phyloP scores from a whole-genome alignment of 1,284 basidiomycete species.

The Fomitopsis betulina region DNA sequence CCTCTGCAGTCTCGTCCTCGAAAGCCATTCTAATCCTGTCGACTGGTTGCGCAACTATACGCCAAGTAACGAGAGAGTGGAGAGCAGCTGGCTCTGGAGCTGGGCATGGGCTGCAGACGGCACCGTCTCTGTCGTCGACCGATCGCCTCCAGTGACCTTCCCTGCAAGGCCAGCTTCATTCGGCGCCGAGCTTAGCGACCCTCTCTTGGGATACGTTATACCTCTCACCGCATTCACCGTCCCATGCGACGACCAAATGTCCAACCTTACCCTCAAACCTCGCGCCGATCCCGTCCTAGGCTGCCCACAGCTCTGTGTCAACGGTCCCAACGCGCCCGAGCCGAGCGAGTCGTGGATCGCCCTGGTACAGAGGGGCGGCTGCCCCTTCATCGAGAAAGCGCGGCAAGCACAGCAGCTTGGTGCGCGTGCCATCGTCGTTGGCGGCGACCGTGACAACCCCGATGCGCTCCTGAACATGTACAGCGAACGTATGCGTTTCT shows the following conservation, averaged over 20 bases:
- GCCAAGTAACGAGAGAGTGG: slow-evolving; percentile 17
- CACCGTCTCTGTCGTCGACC: slow-evolving; percentile 75
- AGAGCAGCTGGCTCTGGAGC: slow-evolving; percentile 37
- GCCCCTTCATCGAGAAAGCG: slow-evolving; percentile 85
- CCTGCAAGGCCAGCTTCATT: slow-evolving; percentile 66
- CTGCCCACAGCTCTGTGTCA: slow-evolving; percentile 61
- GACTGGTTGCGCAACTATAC: slow-evolving; percentile 27
- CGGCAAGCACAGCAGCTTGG: slow-evolving; percentile 79
- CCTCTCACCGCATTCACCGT: slow-evolving; percentile 69
- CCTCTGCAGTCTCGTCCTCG: slow-evolving; percentile 12
- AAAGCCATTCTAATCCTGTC: slow-evolving; percentile 16
- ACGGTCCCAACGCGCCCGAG: slow-evolving; percentile 47
- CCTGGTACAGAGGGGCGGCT: slow-evolving; percentile 80
- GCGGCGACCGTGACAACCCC: slow-evolving; percentile 72
- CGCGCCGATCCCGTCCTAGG: slow-evolving; percentile 42
- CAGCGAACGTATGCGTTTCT: slow-evolving; percentile 59
- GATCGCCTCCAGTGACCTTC: slow-evolving; percentile 59
- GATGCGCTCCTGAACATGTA: slow-evolving; percentile 89
- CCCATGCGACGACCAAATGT: slow-evolving; percentile 37
- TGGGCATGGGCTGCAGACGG: slow-evolving; percentile 69
- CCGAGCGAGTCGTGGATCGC: slow-evolving; percentile 77
- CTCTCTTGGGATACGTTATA: slow-evolving; percentile 74
- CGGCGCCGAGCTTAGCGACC: slow-evolving; percentile 63
- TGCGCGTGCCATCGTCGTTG: slow-evolving; percentile 86
- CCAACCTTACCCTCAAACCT: slow-evolving; percentile 9